phyloP scores from a whole-genome alignment of 306 rosid genomes.

The Vigna angularis region DNA sequence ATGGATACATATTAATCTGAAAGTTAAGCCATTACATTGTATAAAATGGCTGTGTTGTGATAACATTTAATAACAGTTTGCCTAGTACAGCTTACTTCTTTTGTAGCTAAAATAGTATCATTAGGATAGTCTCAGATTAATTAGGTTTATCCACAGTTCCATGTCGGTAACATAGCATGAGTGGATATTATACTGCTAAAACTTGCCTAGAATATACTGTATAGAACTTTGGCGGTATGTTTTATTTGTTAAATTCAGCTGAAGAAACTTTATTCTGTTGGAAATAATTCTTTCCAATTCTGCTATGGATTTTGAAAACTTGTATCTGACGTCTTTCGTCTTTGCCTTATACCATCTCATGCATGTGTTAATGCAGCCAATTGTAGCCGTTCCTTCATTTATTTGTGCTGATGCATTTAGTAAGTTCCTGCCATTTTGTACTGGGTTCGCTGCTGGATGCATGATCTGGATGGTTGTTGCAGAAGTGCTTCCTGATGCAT shows the following conservation, averaged over 20 bases:
- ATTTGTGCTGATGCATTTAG: conserved; percentile 94
- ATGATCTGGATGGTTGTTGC: conserved; percentile 99
- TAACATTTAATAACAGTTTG: background rate
- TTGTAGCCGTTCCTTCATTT: conserved; percentile 97
- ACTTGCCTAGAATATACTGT: conserved; percentile 1
- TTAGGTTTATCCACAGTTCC: conserved; percentile 19
- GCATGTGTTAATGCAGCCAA: conserved; percentile 72
- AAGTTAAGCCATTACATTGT: too few species aligned
- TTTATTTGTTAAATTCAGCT: conserved; percentile 14
- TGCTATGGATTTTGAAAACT: background rate
- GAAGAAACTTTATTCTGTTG: conserved; percentile 18
- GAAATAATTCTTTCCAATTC: background rate
- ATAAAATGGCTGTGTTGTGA: background rate
- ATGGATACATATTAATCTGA: too few species aligned
- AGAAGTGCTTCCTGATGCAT: conserved; percentile 97
- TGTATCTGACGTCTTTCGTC: conserved; percentile 14
- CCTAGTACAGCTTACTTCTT: conserved; percentile 9
- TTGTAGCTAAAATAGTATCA: background rate
- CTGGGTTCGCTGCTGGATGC: conserved; percentile 99
- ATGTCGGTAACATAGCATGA: background rate
- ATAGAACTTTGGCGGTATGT: background rate
- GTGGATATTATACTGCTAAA: background rate
- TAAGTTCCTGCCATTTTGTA: conserved; percentile 94
- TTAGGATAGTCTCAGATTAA: conserved; percentile 15
- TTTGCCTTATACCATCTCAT: conserved; percentile 25